phyloP scores from a whole-genome alignment of 108 stramenopile genomes.

The Cyclotella baltica region DNA sequence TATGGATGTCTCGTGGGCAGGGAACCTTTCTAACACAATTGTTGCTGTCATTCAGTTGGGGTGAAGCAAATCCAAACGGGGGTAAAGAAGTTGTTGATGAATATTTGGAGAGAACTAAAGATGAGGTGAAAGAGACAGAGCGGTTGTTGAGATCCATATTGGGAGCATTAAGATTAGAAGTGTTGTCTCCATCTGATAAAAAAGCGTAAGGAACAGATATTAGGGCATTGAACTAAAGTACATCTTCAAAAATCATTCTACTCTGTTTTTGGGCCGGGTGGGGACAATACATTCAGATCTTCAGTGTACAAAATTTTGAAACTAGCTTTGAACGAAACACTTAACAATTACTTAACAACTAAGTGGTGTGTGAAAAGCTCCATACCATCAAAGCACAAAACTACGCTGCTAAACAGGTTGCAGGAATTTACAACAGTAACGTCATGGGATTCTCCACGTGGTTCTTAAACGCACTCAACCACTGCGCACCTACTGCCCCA shows the following conservation, averaged over 20 bases:
- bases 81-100: constrained; percentile 83
- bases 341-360: too few species aligned
- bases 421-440: constrained; percentile 39
- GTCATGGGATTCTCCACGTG: constrained; percentile 92
- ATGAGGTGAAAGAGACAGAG: constrained; percentile 70
- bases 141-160: constrained; percentile 61
- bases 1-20: not conserved
- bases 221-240: too few species aligned
- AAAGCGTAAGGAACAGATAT: constrained; percentile 17
- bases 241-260: too few species aligned
- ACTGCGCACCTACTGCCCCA: constrained; percentile 97
- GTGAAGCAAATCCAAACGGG: constrained; percentile 79
- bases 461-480: constrained; percentile 93
- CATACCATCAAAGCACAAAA: not conserved
- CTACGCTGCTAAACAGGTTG: not conserved
- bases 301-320: too few species aligned
- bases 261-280: too few species aligned
- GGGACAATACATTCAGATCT: too few species aligned
- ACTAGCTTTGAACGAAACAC: too few species aligned
- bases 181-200: constrained; percentile 61
- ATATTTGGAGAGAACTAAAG: constrained; percentile 75
- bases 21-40: not conserved
- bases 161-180: constrained; percentile 66
- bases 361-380: too few species aligned
- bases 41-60: constrained; percentile 51